Evolutionary conservation across 352 stramenopile genomes (phyloP).

Genomic region (Phytophthora aleatoria): DNA sequence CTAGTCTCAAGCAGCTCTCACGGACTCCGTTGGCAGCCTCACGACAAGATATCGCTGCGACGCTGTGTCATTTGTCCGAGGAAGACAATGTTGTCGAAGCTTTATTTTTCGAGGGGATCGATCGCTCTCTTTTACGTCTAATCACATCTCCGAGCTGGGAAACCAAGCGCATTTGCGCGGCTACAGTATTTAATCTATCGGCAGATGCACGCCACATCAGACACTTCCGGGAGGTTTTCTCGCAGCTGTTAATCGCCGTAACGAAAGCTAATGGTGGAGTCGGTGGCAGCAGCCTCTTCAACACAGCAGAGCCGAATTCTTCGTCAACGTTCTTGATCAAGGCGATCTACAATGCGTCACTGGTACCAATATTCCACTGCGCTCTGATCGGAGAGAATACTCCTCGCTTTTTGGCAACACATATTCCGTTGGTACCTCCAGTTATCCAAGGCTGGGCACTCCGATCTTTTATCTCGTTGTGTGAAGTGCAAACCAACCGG

Average conservation of each 20-base stretch:
- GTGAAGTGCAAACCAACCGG: conserved; percentile 53
- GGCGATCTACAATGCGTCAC: conserved; percentile 70
- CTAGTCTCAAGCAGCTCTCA: conserved; percentile 49
- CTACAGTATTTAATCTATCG: conserved; percentile 76
- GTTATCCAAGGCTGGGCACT: conserved; percentile 51
- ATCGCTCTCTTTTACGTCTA: conserved; percentile 59
- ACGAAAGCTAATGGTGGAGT: conserved; percentile 24
- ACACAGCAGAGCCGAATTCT: conserved; percentile 15
- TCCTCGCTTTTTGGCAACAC: conserved; percentile 55
- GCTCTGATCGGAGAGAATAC: conserved; percentile 70
- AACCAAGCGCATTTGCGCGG: conserved; percentile 72
- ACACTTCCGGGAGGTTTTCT: conserved; percentile 68
- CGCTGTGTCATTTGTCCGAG: conserved; percentile 69
- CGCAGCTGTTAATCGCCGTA: conserved; percentile 52
- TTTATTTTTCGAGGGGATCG: conserved; percentile 73
- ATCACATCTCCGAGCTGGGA: conserved; percentile 50
- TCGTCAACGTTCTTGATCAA: conserved; percentile 62
- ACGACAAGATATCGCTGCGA: conserved; percentile 69
- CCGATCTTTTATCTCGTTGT: conserved; percentile 56
- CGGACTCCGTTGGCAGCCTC: conserved; percentile 35
- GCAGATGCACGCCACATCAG: conserved; percentile 59
- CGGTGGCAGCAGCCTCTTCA: conserved; percentile 22
- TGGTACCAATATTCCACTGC: conserved; percentile 58
- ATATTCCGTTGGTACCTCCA: conserved; percentile 47
- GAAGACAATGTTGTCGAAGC: conserved; percentile 57